Conservation (phyloP, 192 early-diverging fungal genomes). For the Backusella circina region DNA sequence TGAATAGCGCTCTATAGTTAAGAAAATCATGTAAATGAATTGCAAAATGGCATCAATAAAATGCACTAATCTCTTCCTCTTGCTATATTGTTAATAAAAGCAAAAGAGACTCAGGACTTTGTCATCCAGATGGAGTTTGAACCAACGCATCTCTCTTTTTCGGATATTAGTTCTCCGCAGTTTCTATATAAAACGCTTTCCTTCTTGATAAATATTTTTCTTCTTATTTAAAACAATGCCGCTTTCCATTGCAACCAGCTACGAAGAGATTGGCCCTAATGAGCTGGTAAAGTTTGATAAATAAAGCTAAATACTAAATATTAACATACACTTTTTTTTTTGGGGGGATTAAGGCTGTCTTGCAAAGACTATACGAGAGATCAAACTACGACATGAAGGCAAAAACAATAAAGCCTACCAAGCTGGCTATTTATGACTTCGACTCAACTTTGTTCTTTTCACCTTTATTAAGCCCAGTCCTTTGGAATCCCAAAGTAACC, state of each 20-base stretch:
- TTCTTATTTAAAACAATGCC: neutral
- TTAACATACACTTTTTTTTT: neutral
- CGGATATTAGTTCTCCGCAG: neutral
- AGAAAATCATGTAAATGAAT: no score
- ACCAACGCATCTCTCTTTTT: neutral
- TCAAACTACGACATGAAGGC: neutral
- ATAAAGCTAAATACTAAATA: neutral
- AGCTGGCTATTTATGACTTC: slow-evolving; percentile 29
- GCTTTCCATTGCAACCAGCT: neutral
- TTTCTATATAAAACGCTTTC: neutral
- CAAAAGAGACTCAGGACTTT: slow-evolving; percentile 25
- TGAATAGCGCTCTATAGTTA: no score
- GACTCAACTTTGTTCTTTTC: slow-evolving; percentile 32
- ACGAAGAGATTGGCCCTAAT: neutral
- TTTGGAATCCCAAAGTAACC: slow-evolving; percentile 13
- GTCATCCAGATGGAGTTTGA: neutral
- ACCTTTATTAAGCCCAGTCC: slow-evolving; percentile 12
- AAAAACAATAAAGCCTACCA: neutral
- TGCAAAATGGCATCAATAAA: no score
- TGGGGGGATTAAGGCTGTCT: neutral
- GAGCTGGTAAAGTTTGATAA: neutral
- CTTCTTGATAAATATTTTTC: neutral
- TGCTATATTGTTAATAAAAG: no score
- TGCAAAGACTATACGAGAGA: slow-evolving; percentile 8
- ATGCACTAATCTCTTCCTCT: no score